Conservation (phyloP, 2,329 filamentous ascomycete genomes). For the Cladorrhinum sp. region DNA sequence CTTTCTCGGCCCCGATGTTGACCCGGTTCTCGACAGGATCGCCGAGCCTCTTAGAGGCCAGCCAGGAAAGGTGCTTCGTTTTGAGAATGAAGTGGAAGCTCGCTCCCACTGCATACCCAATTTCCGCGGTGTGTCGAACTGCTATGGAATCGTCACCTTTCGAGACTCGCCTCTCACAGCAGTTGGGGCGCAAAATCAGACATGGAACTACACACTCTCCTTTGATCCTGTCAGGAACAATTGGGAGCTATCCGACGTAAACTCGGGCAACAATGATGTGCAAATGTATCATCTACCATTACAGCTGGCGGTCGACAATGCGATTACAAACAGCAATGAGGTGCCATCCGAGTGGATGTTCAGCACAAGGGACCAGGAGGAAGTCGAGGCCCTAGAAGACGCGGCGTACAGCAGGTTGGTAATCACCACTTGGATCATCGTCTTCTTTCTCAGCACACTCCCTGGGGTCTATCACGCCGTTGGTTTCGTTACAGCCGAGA, state of each 20-base stretch:
- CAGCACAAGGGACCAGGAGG: conserved; percentile 14
- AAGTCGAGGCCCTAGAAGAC: conserved; percentile 1
- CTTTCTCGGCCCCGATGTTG: conserved; percentile 27
- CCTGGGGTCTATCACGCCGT: conserved; percentile 19
- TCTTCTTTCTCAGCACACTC: conserved; percentile 26
- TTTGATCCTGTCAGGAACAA: conserved; percentile 24
- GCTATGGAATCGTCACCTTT: conserved; percentile 31
- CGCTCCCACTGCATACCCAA: conserved; percentile 25
- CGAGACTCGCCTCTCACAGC: conserved; percentile 31
- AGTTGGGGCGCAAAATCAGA: conserved; percentile 16
- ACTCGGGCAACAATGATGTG: conserved; percentile 32
- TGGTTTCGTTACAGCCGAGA: conserved; percentile 28
- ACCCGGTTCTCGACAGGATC: conserved; percentile 27
- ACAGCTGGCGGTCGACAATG: conserved; percentile 35
- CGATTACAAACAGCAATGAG: conserved; percentile 29
- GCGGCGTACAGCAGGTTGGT: conserved; percentile 31
- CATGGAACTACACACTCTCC: conserved; percentile 32
- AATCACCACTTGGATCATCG: conserved; percentile 25
- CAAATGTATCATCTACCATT: conserved; percentile 29
- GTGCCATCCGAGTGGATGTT: conserved; percentile 25
- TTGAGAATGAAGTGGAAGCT: conserved; percentile 24
- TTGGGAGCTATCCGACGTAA: conserved; percentile 48
- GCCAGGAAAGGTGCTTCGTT: conserved; percentile 15
- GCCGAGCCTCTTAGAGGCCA: conserved; percentile 20
- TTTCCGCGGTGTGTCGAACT: conserved; percentile 30